Evolutionary conservation across 345 rosid genomes (phyloP).

Genomic region (Rhodamnia argentea): DNA sequence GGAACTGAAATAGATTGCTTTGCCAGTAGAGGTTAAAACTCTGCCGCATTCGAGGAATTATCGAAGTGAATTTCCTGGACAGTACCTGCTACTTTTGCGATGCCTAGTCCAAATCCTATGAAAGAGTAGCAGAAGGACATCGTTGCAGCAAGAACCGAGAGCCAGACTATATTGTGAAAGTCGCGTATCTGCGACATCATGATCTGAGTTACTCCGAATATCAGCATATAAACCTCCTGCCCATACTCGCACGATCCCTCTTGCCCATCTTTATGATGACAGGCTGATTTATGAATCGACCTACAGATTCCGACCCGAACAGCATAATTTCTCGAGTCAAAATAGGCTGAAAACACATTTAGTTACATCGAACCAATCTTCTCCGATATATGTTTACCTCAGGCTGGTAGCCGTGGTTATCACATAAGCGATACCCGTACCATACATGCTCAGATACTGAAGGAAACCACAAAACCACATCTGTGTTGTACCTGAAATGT

Average conservation of each 20-base stretch:
- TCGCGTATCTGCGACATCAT: conserved; percentile 47
- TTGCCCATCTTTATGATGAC: conserved; percentile 41
- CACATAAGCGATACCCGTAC: conserved; percentile 45
- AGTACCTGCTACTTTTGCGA: conserved; percentile 33
- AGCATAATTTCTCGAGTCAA: neutral
- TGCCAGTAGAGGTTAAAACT: neutral
- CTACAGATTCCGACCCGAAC: conserved; percentile 10
- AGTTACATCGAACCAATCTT: neutral
- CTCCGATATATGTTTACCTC: conserved; percentile 19
- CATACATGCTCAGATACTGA: conserved; percentile 36
- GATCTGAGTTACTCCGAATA: conserved; percentile 40
- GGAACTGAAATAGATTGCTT: neutral
- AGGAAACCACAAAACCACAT: conserved; percentile 50
- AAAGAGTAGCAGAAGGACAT: conserved; percentile 51
- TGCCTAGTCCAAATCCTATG: conserved; percentile 45
- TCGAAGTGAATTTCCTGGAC: neutral
- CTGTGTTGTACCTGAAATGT: conserved; percentile 31
- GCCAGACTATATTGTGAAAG: conserved; percentile 43
- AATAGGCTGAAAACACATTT: neutral
- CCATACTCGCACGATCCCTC: conserved; percentile 22
- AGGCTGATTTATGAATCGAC: conserved; percentile 16
- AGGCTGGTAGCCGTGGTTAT: conserved; percentile 48
- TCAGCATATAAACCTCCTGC: conserved; percentile 28
- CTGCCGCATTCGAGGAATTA: neutral
- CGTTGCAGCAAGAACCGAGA: conserved; percentile 39